A percentile compares a stretch with the other conserved stretches of the same genome.
These are phyloP conservation scores for Claviceps africana DNA, from an alignment of 2,329 filamentous ascomycete genomes.

Conservation along the genomic window DNA sequence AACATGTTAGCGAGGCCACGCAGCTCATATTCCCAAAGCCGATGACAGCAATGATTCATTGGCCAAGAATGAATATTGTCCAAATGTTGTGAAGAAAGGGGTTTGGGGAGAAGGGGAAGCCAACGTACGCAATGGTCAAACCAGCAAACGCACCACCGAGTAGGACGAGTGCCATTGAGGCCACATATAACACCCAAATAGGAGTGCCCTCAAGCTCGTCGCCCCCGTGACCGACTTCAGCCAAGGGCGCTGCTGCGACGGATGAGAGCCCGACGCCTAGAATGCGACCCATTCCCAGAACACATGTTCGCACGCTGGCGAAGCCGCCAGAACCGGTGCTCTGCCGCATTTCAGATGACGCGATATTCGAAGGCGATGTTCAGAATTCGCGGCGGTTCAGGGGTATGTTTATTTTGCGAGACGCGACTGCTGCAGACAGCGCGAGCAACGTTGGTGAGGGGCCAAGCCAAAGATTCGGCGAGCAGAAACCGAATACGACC, in stretches of 20 bases:
- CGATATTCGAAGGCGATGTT: neutral
- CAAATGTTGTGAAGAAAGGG: neutral
- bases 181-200: conserved; percentile 67
- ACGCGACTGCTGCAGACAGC: neutral
- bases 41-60: neutral
- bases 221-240: conserved; percentile 23
- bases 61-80: neutral
- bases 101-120: too few relatives aligned
- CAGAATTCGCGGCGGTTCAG: neutral
- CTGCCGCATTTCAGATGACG: conserved; percentile 13
- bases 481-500: neutral
- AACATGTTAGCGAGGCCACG: neutral
- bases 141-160: conserved; percentile 89
- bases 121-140: conserved; percentile 66
- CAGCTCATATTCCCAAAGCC: neutral
- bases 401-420: neutral
- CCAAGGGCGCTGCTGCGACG: conserved; percentile 33
- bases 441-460: neutral
- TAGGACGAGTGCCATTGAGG: conserved; percentile 70
- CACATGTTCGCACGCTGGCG: conserved; percentile 29
- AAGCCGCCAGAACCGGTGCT: conserved; percentile 18
- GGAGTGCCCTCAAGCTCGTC: conserved; percentile 44
- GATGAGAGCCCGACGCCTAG: conserved; percentile 34
- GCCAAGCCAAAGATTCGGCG: neutral
- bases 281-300: conserved; percentile 38